Percentiles rank a stretch among this genome's conserved stretches.
Evolutionary conservation across 306 rosid species (phyloP).

Genomic region (Ceratonia siliqua): DNA sequence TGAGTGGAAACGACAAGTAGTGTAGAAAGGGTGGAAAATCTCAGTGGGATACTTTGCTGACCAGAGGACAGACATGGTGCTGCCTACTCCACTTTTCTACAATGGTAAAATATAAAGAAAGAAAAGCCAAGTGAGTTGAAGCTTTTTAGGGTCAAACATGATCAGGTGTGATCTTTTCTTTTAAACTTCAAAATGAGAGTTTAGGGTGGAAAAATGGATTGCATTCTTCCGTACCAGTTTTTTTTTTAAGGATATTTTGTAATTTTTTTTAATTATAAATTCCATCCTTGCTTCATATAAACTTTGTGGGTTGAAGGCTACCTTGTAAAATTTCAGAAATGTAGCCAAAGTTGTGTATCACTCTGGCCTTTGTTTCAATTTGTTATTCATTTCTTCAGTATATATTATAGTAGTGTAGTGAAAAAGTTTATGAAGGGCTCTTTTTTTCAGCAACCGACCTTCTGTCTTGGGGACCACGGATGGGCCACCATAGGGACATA

Average conservation of each 20-base stretch:
- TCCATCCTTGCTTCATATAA: constrained; percentile 45
- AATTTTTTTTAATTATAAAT: constrained; percentile 15
- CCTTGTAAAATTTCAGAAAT: constrained; percentile 43
- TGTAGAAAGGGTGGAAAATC: constrained; percentile 57
- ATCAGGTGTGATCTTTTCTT: constrained; percentile 54
- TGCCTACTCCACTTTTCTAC: constrained; percentile 64
- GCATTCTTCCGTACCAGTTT: constrained; percentile 37
- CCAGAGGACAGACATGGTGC: constrained; percentile 72
- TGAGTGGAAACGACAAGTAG: constrained; percentile 54
- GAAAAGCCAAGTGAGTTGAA: constrained; percentile 41
- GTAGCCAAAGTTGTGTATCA: constrained; percentile 31
- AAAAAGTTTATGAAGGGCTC: constrained; percentile 29
- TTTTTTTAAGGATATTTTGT: constrained; percentile 21
- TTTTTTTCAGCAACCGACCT: constrained; percentile 29
- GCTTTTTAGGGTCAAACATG: constrained; percentile 66
- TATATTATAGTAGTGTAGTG: constrained; percentile 26
- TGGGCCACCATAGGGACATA: constrained; percentile 26
- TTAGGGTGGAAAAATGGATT: constrained; percentile 42
- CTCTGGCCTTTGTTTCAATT: constrained; percentile 31
- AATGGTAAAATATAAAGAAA: constrained; percentile 45
- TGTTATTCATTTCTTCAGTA: not conserved
- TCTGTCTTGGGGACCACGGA: constrained; percentile 26
- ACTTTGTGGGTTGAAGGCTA: constrained; percentile 51
- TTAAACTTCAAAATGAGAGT: constrained; percentile 31
- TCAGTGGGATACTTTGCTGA: constrained; percentile 81